phyloP scores from a whole-genome alignment of 805 yeast genomes.

The Nakazawaea siamensis region DNA sequence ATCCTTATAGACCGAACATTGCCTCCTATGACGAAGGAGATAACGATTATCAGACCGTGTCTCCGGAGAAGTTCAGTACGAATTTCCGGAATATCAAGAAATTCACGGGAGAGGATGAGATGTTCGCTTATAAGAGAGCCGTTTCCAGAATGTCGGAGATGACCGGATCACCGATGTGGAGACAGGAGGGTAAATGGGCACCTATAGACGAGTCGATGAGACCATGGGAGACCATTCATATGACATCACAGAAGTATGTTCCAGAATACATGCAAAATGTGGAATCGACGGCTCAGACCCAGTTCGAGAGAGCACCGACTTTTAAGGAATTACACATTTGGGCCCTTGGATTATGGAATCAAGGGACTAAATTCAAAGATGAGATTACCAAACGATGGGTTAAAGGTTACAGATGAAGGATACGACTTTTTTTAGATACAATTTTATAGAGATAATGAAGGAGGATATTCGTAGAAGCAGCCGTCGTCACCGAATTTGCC shows the following conservation, averaged over 20 bases:
- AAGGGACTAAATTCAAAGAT: conserved; percentile 41
- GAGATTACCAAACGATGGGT: conserved; percentile 52
- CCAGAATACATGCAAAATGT: not conserved
- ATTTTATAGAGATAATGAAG: too few relatives aligned
- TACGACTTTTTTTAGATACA: too few relatives aligned
- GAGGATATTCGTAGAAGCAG: conserved; percentile 49
- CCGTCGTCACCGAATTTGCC: conserved; percentile 70
- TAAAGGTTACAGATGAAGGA: conserved; percentile 25
- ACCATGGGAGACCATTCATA: conserved; percentile 42
- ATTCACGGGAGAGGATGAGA: conserved; percentile 73
- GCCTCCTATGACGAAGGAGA: conserved; percentile 49
- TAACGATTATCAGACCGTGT: conserved; percentile 19
- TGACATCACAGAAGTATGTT: not conserved
- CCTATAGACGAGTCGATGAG: conserved; percentile 44
- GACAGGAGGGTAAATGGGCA: conserved; percentile 41
- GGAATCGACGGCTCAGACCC: conserved; percentile 4
- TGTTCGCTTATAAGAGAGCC: conserved; percentile 66
- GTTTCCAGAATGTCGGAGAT: conserved; percentile 47
- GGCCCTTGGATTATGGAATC: conserved; percentile 62
- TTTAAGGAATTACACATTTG: conserved; percentile 47
- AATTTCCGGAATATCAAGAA: conserved; percentile 42
- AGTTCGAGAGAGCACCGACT: conserved; percentile 26
- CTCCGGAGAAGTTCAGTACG: conserved; percentile 13
- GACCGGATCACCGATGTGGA: conserved; percentile 34
- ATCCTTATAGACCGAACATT: conserved; percentile 65